Evolutionary conservation across 2,329 filamentous ascomycete genomes (phyloP), one percentile per base, ranked within the genome.

Genomic region (Pseudogymnoascus sp.): DNA sequence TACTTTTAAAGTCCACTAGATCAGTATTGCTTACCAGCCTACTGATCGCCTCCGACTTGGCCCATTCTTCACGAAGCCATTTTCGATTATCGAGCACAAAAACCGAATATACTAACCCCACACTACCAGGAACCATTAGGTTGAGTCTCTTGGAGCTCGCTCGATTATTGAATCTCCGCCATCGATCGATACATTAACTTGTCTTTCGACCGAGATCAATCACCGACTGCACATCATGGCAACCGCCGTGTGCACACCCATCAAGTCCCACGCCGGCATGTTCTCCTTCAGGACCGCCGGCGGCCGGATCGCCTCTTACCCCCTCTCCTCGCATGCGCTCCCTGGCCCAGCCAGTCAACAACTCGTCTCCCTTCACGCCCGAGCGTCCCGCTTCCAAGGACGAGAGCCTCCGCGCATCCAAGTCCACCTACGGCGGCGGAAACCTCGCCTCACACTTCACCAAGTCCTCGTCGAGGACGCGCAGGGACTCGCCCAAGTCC

Each of bases 241-340:
- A 75, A 89, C 88, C 76, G 79, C 84, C 76, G 86, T 97, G 77
- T 90, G 91, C 72, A 97, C 95, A 65, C 95, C 95, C 65, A 83
- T 95, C 75, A 97, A 97, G 84, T 95, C 90, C 83, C 93, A 96
- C 77, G 87, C 89, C 78, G 91, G 92, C 64, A 84, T 97, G 72
- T 97, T 97, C 81, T 92, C 89, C 69, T 86, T 90, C 69, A 92
- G 92, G 75, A 95, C 93, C 75, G 95, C 93, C 76, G 93, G 93
- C 79, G 92, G 93, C 75, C 91, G 95, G 66, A 93, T 96, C n/a
- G 83, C 93, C 95, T 70, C 80, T 99, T 74, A 97, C 93, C 3
- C 93, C 95, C 33, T 97, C 93, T 63, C 95, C 95, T 63, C 86
- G 88, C 69, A 78, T 81, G 66, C 84, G 87, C 67, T 80, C 81